Evolutionary conservation across 179 eudicot genomes (phyloP).

Genomic region (Actinidia chinensis): DNA sequence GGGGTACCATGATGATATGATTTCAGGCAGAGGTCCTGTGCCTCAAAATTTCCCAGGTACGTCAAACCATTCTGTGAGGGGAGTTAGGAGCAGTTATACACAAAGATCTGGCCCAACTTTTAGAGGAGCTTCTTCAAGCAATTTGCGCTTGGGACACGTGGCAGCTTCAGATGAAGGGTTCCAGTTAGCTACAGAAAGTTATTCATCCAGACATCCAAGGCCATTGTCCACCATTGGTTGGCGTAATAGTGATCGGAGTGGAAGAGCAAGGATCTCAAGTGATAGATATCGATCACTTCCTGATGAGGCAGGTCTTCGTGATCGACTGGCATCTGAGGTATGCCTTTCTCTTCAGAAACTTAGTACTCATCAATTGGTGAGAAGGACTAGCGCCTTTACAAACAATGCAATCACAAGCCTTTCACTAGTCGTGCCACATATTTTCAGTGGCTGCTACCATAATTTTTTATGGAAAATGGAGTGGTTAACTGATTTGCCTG

Average conservation of each 20-base stretch:
- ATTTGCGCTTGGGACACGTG: slow-evolving; percentile 45
- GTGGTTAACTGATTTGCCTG: neutral
- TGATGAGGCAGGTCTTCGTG: slow-evolving; percentile 44
- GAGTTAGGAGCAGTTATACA: slow-evolving; percentile 60
- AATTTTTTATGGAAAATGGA: neutral
- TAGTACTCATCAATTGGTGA: neutral
- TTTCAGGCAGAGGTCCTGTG: slow-evolving; percentile 42
- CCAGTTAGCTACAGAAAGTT: slow-evolving; percentile 44
- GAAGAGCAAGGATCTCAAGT: slow-evolving; percentile 53
- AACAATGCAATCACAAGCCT: neutral
- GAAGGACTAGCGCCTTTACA: neutral
- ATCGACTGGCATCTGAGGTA: slow-evolving; percentile 69
- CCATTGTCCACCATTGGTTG: slow-evolving; percentile 48
- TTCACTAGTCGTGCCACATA: neutral
- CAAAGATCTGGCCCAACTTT: slow-evolving; percentile 51
- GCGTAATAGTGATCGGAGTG: slow-evolving; percentile 62
- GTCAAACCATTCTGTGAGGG: slow-evolving; percentile 51
- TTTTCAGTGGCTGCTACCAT: neutral
- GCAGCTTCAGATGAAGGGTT: slow-evolving; percentile 52
- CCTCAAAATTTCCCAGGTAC: slow-evolving; percentile 51
- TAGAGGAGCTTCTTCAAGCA: slow-evolving; percentile 61
- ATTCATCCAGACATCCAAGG: slow-evolving; percentile 64
- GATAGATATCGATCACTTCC: slow-evolving; percentile 61
- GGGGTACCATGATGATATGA: slow-evolving; percentile 48
- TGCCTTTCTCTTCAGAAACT: slow-evolving; percentile 13